Conservation (phyloP, 2,329 filamentous ascomycete genomes). For the Penicillium thymicola region DNA sequence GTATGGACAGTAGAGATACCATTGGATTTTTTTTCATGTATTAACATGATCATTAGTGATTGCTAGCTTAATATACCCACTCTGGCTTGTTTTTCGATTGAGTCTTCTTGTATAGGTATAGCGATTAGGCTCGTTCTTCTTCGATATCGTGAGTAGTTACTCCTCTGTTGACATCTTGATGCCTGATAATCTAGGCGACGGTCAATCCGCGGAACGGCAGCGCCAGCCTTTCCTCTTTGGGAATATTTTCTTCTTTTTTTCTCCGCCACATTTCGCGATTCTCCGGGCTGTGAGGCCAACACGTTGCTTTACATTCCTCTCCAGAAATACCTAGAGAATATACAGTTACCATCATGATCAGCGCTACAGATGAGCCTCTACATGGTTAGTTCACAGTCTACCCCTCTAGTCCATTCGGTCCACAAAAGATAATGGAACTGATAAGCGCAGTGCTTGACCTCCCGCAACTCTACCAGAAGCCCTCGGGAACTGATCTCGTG, state of each 20-base stretch:
- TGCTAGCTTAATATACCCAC: slow-evolving; percentile 1
- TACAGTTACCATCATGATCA: slow-evolving; percentile 30
- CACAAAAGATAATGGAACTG: slow-evolving; percentile 27
- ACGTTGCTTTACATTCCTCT: slow-evolving; percentile 1
- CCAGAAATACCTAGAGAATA: background rate
- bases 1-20: slow-evolving; percentile 10
- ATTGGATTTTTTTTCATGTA: background rate
- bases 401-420: slow-evolving; percentile 12
- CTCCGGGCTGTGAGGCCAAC: slow-evolving; percentile 2
- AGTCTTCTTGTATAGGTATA: background rate
- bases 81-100: background rate
- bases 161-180: background rate
- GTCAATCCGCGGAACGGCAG: slow-evolving; percentile 27
- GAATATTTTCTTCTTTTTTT: slow-evolving; percentile 32
- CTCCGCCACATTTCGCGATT: background rate
- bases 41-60: background rate
- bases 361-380: slow-evolving; percentile 37
- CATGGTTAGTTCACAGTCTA: slow-evolving; percentile 32
- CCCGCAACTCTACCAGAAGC: slow-evolving; percentile 78
- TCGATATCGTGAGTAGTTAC: background rate
- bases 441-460: slow-evolving; percentile 63
- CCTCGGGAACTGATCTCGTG: slow-evolving; percentile 62
- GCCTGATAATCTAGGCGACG: slow-evolving; percentile 16
- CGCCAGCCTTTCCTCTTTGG: slow-evolving; percentile 33
- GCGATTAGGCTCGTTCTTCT: background rate